Evolutionary conservation across 805 yeast genomes (phyloP).

Genomic region (Candida succiphila): DNA sequence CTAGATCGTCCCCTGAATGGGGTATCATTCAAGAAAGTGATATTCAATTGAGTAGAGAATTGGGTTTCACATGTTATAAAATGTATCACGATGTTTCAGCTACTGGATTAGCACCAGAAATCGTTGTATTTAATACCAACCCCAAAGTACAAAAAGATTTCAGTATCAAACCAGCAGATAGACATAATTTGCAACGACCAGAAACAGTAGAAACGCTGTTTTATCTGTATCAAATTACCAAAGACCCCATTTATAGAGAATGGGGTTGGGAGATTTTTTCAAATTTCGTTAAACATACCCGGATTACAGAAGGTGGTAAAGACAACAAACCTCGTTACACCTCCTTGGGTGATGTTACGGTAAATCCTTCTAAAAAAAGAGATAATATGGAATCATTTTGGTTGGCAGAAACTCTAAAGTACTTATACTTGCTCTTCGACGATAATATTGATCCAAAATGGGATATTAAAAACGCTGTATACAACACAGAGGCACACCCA

Average conservation of each 20-base stretch:
- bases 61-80: constrained; percentile 73
- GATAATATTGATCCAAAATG: constrained; percentile 45
- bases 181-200: constrained; percentile 84
- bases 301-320: constrained; percentile 37
- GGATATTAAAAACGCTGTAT: constrained; percentile 62
- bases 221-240: constrained; percentile 69
- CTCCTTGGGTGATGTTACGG: constrained; percentile 57
- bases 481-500: constrained; percentile 92
- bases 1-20: constrained; percentile 50
- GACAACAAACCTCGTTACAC: constrained; percentile 40
- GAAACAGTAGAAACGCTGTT: constrained; percentile 89
- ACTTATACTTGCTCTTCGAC: constrained; percentile 71
- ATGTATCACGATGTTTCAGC: constrained; percentile 64
- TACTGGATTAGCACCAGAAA: constrained; percentile 84
- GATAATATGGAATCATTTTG: constrained; percentile 90
- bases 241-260: constrained; percentile 69
- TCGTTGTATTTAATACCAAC: constrained; percentile 65
- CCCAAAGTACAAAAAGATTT: constrained; percentile 41
- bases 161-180: constrained; percentile 57
- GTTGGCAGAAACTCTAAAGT: constrained; percentile 89
- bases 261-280: constrained; percentile 87
- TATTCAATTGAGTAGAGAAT: constrained; percentile 58
- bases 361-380: constrained; percentile 36
- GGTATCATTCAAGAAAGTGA: constrained; percentile 47
- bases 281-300: constrained; percentile 53